Percentiles rank a stretch among this genome's conserved stretches.
Evolutionary conservation across 345 rosid genomes (phyloP).

Genomic region (Firmiana major): DNA sequence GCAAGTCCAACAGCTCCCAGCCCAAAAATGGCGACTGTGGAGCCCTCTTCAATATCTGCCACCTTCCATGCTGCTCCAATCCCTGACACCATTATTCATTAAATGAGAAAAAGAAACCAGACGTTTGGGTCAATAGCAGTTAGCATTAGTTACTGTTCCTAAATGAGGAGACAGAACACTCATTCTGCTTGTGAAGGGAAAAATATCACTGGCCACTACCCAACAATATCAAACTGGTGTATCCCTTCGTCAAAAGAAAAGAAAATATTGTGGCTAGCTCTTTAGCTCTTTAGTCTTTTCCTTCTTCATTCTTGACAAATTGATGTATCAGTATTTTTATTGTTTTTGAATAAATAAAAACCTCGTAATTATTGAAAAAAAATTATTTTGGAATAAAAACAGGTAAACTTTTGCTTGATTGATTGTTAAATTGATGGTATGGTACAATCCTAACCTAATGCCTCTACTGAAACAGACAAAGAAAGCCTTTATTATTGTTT

Average conservation of each 20-base stretch:
- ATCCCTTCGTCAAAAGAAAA: neutral
- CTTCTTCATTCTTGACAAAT: no score
- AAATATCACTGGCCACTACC: neutral
- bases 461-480: no score
- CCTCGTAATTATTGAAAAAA: no score
- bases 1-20: constrained; percentile 73
- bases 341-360: no score
- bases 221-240: neutral
- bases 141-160: neutral
- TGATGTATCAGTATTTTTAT: no score
- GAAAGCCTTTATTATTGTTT: no score
- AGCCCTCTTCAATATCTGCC: constrained; percentile 52
- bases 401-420: neutral
- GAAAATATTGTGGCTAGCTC: neutral
- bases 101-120: neutral
- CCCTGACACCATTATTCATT: constrained; percentile 28
- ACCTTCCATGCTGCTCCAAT: constrained; percentile 70
- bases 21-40: constrained; percentile 72
- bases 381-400: neutral
- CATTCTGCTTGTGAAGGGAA: neutral
- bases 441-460: no score
- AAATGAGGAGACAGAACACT: neutral
- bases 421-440: no score
- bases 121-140: neutral
- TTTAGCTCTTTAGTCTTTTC: neutral